Base-by-base conservation (phyloP, 148 eudicot genomes). In the Rhododendron ovatum region DNA sequence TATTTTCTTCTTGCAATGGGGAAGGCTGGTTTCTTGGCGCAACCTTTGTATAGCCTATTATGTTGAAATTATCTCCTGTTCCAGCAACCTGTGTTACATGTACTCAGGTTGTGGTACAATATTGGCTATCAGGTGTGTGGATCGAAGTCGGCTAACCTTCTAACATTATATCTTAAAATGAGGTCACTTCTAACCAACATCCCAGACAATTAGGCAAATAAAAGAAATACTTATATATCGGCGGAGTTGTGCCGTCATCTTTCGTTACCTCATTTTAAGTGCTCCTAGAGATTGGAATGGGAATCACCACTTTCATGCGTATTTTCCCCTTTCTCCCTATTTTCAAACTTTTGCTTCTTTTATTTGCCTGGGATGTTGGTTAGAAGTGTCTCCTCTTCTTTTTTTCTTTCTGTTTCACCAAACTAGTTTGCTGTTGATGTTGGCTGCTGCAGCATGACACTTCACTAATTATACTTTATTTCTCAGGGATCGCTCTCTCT, bases 401-500 rank as follows among this genome's bases (percentile, higher is more conserved):
- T 28, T 7, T 14, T 30, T 8, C 11, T 81, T 53, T 20, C 13
- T 2, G 35, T 17, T 53, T 15, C 41, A 8, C 20, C 45, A 41
- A 55, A 20, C 17, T 35, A 18, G 48, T 17, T 50, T 17, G 35
- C 85, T 48, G n/a, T 67, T 73, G 61, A 76, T 75, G 63, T 20
- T 76, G 7, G 24, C 39, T 47, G 4, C 47, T 61, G 83, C 77
- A 1, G 69, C 28, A 41, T 41, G 45, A 2, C 41, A 67, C 69
- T 81, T 63, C 43, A 5, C 55, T 82, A 33, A 50, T 69, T 74
- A 55, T 82, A 50, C 37, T 79, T 84, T 41, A 81, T 86, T 81
- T 90, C 30, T 69, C 90, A 96, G 99, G 99, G 99, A 96, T 87
- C 93, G 88, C 71, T 95, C 93, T 63, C 92, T 96, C 86, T 73